These are phyloP conservation scores for Stygiomarasmius scandens DNA, from an alignment of 1,284 basidiomycete genomes.

Conservation along the genomic window DNA sequence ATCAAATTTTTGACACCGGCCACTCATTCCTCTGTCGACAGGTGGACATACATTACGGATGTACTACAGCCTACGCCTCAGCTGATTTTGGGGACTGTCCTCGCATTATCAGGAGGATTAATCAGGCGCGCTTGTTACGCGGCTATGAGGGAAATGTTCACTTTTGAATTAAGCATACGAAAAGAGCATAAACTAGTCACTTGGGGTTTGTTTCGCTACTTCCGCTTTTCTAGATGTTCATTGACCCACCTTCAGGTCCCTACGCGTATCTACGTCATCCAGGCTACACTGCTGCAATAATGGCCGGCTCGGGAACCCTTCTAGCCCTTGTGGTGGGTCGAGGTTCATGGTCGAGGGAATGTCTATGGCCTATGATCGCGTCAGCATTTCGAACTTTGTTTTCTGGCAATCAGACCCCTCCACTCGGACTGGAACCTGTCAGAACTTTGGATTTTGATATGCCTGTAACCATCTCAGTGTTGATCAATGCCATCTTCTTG, in stretches of 20 bases:
- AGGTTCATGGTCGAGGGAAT: constrained; percentile 7
- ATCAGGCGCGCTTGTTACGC: constrained; percentile 1
- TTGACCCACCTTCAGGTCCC: neutral
- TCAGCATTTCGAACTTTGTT: too few species aligned
- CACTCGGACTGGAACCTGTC: too few species aligned
- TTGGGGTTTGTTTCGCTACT: neutral
- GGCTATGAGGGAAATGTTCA: constrained; percentile 2
- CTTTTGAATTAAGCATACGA: constrained; percentile 2
- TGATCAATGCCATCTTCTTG: neutral
- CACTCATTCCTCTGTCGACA: neutral
- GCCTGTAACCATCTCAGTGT: neutral
- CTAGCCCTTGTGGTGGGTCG: neutral
- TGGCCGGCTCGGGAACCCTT: neutral
- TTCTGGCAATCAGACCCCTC: too few species aligned
- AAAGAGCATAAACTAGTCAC: constrained; percentile 7
- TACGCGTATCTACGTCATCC: constrained; percentile 5
- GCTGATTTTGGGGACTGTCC: neutral
- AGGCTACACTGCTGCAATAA: neutral
- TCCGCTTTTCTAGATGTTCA: neutral
- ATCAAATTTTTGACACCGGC: neutral
- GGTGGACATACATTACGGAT: neutral
- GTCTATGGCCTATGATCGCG: neutral
- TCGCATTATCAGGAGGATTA: neutral
- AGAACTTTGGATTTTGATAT: neutral
- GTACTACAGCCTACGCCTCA: neutral